Percentiles rank a stretch among this genome's conserved stretches.
Conservation (phyloP, 805 yeast genomes). For the Metschnikowia drakensbergensis region DNA sequence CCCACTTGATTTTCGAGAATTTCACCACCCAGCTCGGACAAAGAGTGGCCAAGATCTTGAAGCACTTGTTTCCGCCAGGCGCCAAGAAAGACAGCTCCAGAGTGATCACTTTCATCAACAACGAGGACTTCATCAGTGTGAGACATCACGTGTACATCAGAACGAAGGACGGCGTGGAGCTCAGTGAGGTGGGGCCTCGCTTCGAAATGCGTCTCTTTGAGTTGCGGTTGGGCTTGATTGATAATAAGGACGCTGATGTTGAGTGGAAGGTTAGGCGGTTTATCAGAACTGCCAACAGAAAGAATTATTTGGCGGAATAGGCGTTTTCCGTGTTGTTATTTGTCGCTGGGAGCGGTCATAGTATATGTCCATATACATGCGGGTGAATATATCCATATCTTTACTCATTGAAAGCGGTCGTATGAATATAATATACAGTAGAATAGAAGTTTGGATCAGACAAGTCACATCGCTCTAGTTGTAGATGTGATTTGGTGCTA, state of each 20-base stretch:
- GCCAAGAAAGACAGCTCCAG: slow-evolving; percentile 84
- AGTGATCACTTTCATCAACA: slow-evolving; percentile 88
- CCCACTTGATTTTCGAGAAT: slow-evolving; percentile 90
- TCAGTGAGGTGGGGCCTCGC: slow-evolving; percentile 97
- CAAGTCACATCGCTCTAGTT: background rate
- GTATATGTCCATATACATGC: no score
- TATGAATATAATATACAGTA: slow-evolving; percentile 2
- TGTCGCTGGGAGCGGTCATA: no score
- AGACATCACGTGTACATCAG: slow-evolving; percentile 93
- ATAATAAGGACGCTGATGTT: slow-evolving; percentile 94
- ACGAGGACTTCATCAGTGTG: slow-evolving; percentile 88
- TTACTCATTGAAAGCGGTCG: background rate
- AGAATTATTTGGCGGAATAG: slow-evolving; percentile 64
- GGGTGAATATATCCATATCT: no score
- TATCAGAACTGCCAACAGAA: slow-evolving; percentile 91
- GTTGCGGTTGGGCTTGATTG: slow-evolving; percentile 82
- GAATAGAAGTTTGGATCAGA: slow-evolving; percentile 3
- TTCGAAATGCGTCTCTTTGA: slow-evolving; percentile 95
- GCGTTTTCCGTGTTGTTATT: background rate
- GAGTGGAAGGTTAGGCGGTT: slow-evolving; percentile 95
- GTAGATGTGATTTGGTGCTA: background rate
- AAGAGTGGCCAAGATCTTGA: slow-evolving; percentile 73
- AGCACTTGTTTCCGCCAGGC: slow-evolving; percentile 96
- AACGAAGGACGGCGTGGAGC: slow-evolving; percentile 82
- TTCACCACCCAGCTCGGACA: slow-evolving; percentile 78